Evolutionary conservation across 371 early-diverging fungal genomes (phyloP).

Genomic region (Apophysomyces trapeziformis): DNA sequence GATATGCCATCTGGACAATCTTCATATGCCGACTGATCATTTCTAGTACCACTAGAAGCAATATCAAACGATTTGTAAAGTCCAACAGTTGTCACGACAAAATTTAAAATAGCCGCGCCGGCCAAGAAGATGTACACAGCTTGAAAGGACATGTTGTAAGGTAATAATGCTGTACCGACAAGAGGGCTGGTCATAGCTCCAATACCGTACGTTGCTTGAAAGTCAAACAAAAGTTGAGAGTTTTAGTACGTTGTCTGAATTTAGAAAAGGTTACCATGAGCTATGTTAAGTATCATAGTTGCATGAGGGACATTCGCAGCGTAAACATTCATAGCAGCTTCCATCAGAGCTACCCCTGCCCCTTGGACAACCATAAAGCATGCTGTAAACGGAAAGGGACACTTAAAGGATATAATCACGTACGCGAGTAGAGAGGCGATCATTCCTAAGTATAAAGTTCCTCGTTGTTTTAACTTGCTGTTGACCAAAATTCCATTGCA

Average conservation of each 20-base stretch:
- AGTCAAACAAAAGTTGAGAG: neutral
- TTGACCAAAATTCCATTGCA: constrained; percentile 35
- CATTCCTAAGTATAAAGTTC: constrained; percentile 25
- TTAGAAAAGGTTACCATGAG: constrained; percentile 33
- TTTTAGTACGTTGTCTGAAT: neutral
- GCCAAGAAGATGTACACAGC: constrained; percentile 33
- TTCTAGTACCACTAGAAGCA: constrained; percentile 14
- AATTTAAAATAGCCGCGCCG: constrained; percentile 17
- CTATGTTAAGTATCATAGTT: constrained; percentile 35
- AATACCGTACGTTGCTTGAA: constrained; percentile 36
- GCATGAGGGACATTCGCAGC: constrained; percentile 36
- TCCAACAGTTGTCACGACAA: constrained; percentile 24
- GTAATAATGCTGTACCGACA: constrained; percentile 28
- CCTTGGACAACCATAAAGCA: constrained; percentile 1
- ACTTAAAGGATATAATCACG: constrained; percentile 14
- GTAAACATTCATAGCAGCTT: constrained; percentile 40
- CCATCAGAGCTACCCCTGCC: constrained; percentile 8
- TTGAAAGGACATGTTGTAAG: constrained; percentile 29
- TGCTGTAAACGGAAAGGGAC: neutral
- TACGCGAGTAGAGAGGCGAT: constrained; percentile 19
- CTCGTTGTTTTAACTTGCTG: constrained; percentile 22
- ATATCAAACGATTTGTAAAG: constrained; percentile 22
- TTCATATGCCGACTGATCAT: constrained; percentile 3
- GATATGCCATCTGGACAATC: constrained; percentile 6
- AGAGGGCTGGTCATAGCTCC: constrained; percentile 42